Conservation (phyloP, 2,329 filamentous ascomycete species). For the Penicillium olsonii region DNA sequence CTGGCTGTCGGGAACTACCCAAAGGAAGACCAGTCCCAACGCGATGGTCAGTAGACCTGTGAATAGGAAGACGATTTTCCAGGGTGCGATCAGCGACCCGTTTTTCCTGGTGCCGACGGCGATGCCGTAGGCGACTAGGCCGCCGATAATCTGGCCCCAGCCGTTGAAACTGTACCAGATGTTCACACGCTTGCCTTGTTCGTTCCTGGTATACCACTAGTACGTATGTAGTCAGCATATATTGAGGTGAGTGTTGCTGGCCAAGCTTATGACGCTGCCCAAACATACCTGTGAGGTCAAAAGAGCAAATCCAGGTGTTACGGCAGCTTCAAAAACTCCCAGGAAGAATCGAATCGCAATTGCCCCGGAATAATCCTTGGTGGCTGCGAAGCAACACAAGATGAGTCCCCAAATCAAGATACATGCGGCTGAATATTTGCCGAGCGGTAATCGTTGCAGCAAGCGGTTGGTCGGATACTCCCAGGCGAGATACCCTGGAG, state of each 20-base stretch:
- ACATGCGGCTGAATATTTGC: slow-evolving; percentile 66
- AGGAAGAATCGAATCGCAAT: slow-evolving; percentile 68
- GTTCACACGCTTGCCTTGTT: slow-evolving; percentile 63
- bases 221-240: not conserved
- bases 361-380: slow-evolving; percentile 61
- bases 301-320: slow-evolving; percentile 68
- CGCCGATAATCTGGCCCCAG: slow-evolving; percentile 64
- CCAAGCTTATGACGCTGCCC: too few relatives aligned
- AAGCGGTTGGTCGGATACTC: slow-evolving; percentile 68
- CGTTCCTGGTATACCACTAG: slow-evolving; percentile 70
- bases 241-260: too few relatives aligned
- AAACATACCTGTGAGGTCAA: slow-evolving; percentile 58
- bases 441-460: slow-evolving; percentile 64
- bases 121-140: slow-evolving; percentile 64
- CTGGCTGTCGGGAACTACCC: slow-evolving; percentile 60
- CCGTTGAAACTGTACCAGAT: slow-evolving; percentile 73
- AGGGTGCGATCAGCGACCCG: slow-evolving; percentile 61
- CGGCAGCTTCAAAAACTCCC: slow-evolving; percentile 67
- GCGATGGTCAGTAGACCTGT: slow-evolving; percentile 55
- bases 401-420: slow-evolving; percentile 65
- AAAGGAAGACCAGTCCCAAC: slow-evolving; percentile 53
- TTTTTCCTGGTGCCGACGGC: slow-evolving; percentile 56
- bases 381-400: slow-evolving; percentile 64
- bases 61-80: slow-evolving; percentile 64
- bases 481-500: slow-evolving; percentile 53